phyloP scores from a whole-genome alignment of 2,329 filamentous ascomycete genomes.

The Xylariaceae sp. region DNA sequence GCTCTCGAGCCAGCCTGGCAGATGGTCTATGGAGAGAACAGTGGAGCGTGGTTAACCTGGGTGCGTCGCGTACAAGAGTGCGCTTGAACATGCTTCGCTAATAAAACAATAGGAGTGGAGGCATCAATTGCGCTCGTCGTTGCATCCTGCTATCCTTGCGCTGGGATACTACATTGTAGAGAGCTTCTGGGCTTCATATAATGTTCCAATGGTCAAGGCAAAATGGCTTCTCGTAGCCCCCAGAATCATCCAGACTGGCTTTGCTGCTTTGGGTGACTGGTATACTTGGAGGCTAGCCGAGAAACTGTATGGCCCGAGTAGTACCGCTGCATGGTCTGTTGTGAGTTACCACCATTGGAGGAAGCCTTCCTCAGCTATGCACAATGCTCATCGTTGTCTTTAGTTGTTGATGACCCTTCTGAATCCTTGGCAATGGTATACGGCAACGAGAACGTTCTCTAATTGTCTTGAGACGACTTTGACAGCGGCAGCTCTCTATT shows the following conservation, averaged over 20 bases:
- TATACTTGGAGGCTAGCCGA: slow-evolving; percentile 82
- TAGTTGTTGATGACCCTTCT: slow-evolving; percentile 67
- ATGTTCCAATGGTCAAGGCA: slow-evolving; percentile 46
- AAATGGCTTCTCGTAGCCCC: slow-evolving; percentile 69
- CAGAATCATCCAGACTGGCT: slow-evolving; percentile 68
- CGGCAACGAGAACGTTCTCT: slow-evolving; percentile 86
- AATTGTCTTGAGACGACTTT: slow-evolving; percentile 91
- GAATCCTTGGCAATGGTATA: slow-evolving; percentile 97
- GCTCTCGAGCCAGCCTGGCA: slow-evolving; percentile 92
- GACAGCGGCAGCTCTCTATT: slow-evolving; percentile 71
- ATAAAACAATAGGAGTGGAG: slow-evolving; percentile 77
- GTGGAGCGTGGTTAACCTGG: slow-evolving; percentile 94
- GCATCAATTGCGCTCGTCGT: slow-evolving; percentile 77
- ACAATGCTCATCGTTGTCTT: slow-evolving; percentile 11
- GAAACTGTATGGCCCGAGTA: slow-evolving; percentile 64
- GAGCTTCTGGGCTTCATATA: slow-evolving; percentile 47
- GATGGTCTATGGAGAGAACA: slow-evolving; percentile 71
- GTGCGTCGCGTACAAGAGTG: slow-evolving; percentile 44
- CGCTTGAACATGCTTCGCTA: neutral
- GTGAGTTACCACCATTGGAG: slow-evolving; percentile 47
- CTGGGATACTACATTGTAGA: slow-evolving; percentile 63
- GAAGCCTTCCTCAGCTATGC: neutral
- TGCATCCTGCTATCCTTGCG: slow-evolving; percentile 87
- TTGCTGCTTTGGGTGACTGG: slow-evolving; percentile 77
- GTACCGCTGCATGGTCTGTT: slow-evolving; percentile 61